Base-by-base conservation (phyloP, 139 green algal genomes). In the Chlamydomonas sphaeroides region DNA sequence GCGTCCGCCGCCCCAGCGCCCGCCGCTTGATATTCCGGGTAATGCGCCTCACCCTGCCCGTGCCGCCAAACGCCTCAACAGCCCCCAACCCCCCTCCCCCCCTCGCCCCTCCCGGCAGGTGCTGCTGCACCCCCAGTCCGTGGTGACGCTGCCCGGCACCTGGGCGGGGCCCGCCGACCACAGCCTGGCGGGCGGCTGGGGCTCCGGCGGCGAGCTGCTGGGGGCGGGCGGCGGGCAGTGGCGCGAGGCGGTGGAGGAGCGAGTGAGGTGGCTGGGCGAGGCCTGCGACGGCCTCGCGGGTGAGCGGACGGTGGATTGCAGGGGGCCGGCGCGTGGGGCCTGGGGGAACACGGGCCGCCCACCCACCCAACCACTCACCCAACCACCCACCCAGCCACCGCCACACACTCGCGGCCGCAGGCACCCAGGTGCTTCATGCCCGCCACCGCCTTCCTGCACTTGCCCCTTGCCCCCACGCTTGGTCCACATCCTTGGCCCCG, bases 221-320 rank as follows among this genome's bases (percentile, higher is more conserved):
- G 68, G 75, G 35, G n/a, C 36, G 30, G 77, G 89, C 11, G 71
- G 70, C 14, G 62, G 45, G 83, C 32, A 32, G 61, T 20, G 41
- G 41, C 56, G 45, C 17, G 45, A 5, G n/a, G 32, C 41, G 42
- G 3, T 72, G 36, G 93, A 96, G 67, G 86, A 85, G 32, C 73
- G 84, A 30, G 36, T 95, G 35, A 80, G 91, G 30, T 80, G 81
- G 48, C 86, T 93, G 71, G 89, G 70, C 17, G 93, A 96, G 84
- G 84, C 87, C 28, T 90, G 86, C 62, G 91, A 96, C 77, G 82
- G 68, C 32, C 74, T 96, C 41, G 85, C 91, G 82, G 89, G 88
- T 92, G 53, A 42, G 63, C 8, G 8, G n/a, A n/a, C n/a, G n/a
- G n/a, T n/a, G n/a, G n/a, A n/a, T n/a, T n/a, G n/a, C n/a, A n/a